These are phyloP conservation scores for Acanthamoeba quina DNA, from an alignment of 208 protist species.

Conservation along the genomic window DNA sequence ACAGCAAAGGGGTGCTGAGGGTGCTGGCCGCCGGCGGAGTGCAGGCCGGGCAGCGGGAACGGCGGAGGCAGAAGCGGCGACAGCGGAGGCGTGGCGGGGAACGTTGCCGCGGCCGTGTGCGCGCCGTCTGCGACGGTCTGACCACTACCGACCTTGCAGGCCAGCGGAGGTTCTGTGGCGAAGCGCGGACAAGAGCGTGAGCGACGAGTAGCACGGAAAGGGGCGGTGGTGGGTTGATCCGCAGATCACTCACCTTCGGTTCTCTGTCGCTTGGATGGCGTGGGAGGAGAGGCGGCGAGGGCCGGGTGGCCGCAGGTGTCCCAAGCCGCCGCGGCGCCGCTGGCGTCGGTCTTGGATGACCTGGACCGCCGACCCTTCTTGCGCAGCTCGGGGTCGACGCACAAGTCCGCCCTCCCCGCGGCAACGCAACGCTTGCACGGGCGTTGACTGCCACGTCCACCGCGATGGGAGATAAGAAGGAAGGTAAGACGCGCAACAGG, in stretches of 20 bases:
- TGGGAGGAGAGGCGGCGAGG: neutral
- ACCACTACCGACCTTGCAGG: neutral
- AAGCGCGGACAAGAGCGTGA: neutral
- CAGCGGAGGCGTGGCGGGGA: neutral
- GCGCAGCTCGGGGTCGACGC: conserved; percentile 39
- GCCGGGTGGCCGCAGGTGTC: neutral
- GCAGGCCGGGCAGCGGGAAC: neutral
- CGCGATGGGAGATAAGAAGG: neutral
- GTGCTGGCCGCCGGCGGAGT: neutral
- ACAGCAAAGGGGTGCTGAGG: neutral
- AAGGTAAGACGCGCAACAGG: neutral
- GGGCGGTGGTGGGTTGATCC: neutral
- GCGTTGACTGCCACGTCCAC: neutral
- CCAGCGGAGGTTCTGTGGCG: neutral
- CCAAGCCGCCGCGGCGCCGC: neutral
- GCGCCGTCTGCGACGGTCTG: neutral
- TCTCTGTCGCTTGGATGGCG: neutral
- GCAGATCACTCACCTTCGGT: neutral
- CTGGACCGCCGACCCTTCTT: conserved; percentile 21
- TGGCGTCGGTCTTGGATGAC: neutral
- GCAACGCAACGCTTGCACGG: conserved; percentile 47
- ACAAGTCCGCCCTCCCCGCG: conserved; percentile 39
- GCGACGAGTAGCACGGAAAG: neutral
- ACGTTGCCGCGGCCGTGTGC: neutral
- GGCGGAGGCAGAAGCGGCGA: conserved; percentile 27